Percentiles rank a stretch among this genome's conserved stretches.
These are phyloP conservation scores for Falciphora oryzae DNA, from an alignment of 2,329 filamentous ascomycete species.

Conservation along the genomic window DNA sequence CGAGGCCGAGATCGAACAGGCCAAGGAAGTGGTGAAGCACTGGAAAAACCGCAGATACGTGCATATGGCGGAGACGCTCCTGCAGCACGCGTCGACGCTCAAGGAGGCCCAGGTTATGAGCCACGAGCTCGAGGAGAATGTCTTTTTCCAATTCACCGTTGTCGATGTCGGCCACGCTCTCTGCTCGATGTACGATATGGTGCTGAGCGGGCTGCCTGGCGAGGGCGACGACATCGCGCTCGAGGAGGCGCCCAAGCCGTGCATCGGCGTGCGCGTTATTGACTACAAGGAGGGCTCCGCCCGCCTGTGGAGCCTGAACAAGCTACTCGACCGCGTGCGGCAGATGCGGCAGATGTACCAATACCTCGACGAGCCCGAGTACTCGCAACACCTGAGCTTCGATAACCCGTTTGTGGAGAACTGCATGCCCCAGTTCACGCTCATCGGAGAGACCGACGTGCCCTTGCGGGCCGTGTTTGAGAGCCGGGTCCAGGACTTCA, in stretches of 20 bases:
- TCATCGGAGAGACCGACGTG: constrained; percentile 89
- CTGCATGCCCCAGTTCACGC: constrained; percentile 86
- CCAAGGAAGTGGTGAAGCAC: constrained; percentile 59
- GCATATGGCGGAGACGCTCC: constrained; percentile 84
- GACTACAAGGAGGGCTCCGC: constrained; percentile 84
- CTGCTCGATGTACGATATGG: constrained; percentile 93
- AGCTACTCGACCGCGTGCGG: constrained; percentile 78
- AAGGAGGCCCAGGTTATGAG: constrained; percentile 99
- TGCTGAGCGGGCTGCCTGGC: constrained; percentile 80
- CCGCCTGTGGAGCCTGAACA: constrained; percentile 91
- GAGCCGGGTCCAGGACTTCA: constrained; percentile 89
- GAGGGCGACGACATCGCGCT: constrained; percentile 80
- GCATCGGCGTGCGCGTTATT: constrained; percentile 81
- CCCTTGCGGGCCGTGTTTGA: constrained; percentile 91
- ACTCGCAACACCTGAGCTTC: constrained; percentile 84
- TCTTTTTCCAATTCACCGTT: constrained; percentile 92
- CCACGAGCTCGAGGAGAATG: constrained; percentile 86
- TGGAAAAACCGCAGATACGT: constrained; percentile 88
- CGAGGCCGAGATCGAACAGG: constrained; percentile 65
- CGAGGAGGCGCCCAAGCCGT: constrained; percentile 79
- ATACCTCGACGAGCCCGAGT: constrained; percentile 92
- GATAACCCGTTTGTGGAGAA: constrained; percentile 90
- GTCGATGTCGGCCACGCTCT: constrained; percentile 83
- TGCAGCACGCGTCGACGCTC: constrained; percentile 79
- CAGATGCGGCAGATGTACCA: constrained; percentile 97